A percentile compares a stretch with the other conserved stretches of the same genome.
Conservation (phyloP, 768 basidiomycete species). For the Phanerochaete carnosa region DNA sequence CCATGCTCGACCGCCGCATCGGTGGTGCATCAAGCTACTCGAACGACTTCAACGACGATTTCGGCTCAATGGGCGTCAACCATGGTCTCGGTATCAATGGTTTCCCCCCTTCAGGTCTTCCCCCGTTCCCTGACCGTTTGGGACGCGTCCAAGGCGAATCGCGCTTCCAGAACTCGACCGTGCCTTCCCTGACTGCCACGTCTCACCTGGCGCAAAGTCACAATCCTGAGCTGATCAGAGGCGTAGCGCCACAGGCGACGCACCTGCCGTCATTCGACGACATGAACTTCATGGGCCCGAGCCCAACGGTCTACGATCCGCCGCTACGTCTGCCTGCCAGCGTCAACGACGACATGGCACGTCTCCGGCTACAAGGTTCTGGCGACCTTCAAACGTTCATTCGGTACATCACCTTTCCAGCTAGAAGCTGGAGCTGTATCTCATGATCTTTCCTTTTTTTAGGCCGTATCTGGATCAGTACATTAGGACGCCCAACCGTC, state of each 20-base stretch:
- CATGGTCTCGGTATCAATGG: slow-evolving; percentile 40
- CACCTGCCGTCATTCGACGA: slow-evolving; percentile 51
- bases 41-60: slow-evolving; percentile 64
- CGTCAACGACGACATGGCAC: slow-evolving; percentile 59
- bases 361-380: slow-evolving; percentile 63
- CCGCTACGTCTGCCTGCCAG: slow-evolving; percentile 53
- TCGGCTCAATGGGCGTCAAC: slow-evolving; percentile 46
- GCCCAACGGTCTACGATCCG: slow-evolving; percentile 49
- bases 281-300: slow-evolving; percentile 53
- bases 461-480: slow-evolving; percentile 81
- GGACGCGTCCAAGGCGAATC: slow-evolving; percentile 20
- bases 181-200: slow-evolving; percentile 43
- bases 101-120: slow-evolving; percentile 43
- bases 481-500: slow-evolving; percentile 76
- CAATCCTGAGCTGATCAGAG: slow-evolving; percentile 55
- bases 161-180: slow-evolving; percentile 45
- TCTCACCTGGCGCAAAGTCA: slow-evolving; percentile 50
- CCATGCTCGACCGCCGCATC: slow-evolving; percentile 56
- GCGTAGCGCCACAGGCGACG: slow-evolving; percentile 65
- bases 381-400: slow-evolving; percentile 81
- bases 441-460: slow-evolving; percentile 14
- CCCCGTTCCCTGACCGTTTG: slow-evolving; percentile 50
- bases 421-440: neutral
- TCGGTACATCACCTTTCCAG: slow-evolving; percentile 42
- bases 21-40: slow-evolving; percentile 44